Percentiles rank a stretch among this genome's conserved stretches.
Evolutionary conservation across 495 filamentous ascomycete genomes (phyloP).

Genomic region (Penicillium flavigenum): DNA sequence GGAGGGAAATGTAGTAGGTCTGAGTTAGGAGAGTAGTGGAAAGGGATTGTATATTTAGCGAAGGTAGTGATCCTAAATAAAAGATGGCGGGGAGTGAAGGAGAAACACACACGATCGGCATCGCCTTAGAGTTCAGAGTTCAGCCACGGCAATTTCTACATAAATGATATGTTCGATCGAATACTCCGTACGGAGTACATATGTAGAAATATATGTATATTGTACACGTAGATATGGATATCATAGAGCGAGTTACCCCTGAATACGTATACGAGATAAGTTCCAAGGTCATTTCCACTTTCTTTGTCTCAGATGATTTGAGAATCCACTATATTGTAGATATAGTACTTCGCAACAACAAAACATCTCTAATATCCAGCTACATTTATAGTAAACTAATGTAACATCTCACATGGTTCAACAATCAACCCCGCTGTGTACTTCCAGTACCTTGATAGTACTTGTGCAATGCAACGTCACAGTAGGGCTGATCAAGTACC

Average conservation of each 20-base stretch:
- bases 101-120: slow-evolving; percentile 22
- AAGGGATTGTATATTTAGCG: slow-evolving; percentile 6
- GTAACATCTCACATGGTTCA: neutral
- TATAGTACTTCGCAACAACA: too few relatives aligned
- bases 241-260: neutral
- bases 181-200: too few relatives aligned
- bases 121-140: slow-evolving; percentile 6
- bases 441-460: slow-evolving; percentile 8
- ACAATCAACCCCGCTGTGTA: neutral
- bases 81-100: slow-evolving; percentile 30
- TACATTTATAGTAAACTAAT: neutral
- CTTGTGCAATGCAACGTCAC: slow-evolving; percentile 7
- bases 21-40: slow-evolving; percentile 7
- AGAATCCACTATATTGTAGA: too few relatives aligned
- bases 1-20: neutral
- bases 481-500: slow-evolving; percentile 2
- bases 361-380: too few relatives aligned
- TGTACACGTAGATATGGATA: too few relatives aligned
- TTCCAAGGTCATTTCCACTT: neutral
- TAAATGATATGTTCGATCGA: slow-evolving; percentile 3
- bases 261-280: neutral
- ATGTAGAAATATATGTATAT: neutral
- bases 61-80: neutral
- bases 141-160: slow-evolving; percentile 20
- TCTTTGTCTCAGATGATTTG: neutral